Evolutionary conservation across 106 monocot species (phyloP).

Genomic region (Agapanthus africanus): DNA sequence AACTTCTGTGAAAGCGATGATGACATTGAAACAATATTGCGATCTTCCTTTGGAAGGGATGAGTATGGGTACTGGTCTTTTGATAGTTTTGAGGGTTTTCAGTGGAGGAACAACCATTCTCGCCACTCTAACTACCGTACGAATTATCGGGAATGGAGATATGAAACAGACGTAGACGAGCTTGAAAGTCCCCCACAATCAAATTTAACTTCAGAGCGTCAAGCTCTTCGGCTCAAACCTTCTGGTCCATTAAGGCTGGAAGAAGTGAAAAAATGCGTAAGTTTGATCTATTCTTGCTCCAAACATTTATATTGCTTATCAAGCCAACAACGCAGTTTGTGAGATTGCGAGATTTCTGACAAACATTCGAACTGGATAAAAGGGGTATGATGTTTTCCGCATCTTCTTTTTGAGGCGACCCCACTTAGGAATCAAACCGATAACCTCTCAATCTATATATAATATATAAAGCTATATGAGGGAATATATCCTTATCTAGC

Average conservation of each 20-base stretch:
- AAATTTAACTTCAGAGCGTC: conserved; percentile 17
- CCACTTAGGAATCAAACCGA: too few relatives aligned
- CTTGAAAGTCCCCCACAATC: background rate
- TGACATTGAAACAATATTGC: conserved; percentile 54
- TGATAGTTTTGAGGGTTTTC: conserved; percentile 20
- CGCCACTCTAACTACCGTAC: conserved; percentile 21
- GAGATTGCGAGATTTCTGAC: too few relatives aligned
- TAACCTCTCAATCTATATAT: too few relatives aligned
- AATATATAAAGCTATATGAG: too few relatives aligned
- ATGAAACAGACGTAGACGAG: conserved; percentile 20
- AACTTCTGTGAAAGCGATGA: conserved; percentile 43
- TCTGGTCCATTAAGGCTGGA: conserved; percentile 23
- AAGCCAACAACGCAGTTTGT: background rate
- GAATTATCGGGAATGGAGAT: conserved; percentile 38
- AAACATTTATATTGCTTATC: background rate
- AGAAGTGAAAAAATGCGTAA: conserved; percentile 21
- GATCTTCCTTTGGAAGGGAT: conserved; percentile 41
- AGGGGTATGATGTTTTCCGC: too few relatives aligned
- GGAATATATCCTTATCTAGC: too few relatives aligned
- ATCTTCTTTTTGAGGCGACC: too few relatives aligned
- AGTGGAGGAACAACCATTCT: conserved; percentile 19
- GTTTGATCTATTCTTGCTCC: background rate
- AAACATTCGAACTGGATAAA: too few relatives aligned
- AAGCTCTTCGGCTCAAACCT: conserved; percentile 17
- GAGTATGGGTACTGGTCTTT: conserved; percentile 54